phyloP scores from a whole-genome alignment of 2,329 filamentous ascomycete genomes.

The Colletotrichum paranaense region DNA sequence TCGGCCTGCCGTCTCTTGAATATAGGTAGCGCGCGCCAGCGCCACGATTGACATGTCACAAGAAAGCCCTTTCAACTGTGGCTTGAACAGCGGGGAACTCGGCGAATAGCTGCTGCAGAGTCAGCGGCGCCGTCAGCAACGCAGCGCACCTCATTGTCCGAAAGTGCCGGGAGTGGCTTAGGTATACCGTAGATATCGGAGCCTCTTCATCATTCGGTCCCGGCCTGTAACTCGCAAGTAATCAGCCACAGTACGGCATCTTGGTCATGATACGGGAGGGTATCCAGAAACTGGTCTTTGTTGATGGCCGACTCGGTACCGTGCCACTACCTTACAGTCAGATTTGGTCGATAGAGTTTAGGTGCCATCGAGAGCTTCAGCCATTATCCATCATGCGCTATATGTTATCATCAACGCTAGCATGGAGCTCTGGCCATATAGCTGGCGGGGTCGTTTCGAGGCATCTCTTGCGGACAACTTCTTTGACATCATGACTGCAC shows the following conservation, averaged over 20 bases:
- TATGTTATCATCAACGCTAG: not conserved
- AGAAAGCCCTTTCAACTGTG: not conserved
- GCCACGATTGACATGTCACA: not conserved
- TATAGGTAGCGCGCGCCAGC: not conserved
- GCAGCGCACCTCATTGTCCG: not conserved
- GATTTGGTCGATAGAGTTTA: conserved; percentile 5
- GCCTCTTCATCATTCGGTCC: not conserved
- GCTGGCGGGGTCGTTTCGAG: not conserved
- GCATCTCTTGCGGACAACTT: not conserved
- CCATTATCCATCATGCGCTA: not conserved
- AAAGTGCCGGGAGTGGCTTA: conserved; percentile 5
- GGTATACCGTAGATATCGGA: not conserved
- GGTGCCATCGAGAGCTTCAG: conserved; percentile 9
- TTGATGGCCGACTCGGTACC: not conserved
- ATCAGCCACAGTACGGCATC: not conserved
- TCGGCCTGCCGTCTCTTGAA: not conserved
- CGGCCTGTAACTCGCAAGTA: not conserved
- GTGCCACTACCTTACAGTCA: not conserved
- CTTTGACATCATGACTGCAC: not conserved
- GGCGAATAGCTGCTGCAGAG: not conserved
- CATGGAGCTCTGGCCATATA: conserved; percentile 24
- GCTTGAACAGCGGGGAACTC: not conserved
- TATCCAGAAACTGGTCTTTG: not conserved
- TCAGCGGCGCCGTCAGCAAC: not conserved
- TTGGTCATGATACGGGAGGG: not conserved